phyloP scores from a whole-genome alignment of 495 filamentous ascomycete species.

The Neurospora sp. region DNA sequence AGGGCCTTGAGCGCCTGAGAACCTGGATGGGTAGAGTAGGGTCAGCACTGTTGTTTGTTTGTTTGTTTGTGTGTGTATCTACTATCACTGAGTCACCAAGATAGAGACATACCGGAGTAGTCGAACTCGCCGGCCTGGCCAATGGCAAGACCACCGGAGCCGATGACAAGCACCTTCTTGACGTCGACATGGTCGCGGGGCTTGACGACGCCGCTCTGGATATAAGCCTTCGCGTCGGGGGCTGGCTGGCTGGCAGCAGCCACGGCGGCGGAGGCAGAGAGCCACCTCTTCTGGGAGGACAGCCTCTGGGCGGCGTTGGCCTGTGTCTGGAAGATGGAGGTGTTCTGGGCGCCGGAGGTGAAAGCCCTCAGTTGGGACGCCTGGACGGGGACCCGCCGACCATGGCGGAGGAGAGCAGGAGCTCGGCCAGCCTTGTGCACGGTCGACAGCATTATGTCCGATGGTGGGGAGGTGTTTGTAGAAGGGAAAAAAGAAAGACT shows the following conservation, averaged over 20 bases:
- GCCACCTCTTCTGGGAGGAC: conserved; percentile 29
- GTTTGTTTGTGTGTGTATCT: background rate
- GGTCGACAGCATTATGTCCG: conserved; percentile 26
- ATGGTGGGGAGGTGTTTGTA: conserved; percentile 1
- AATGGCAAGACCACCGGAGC: conserved; percentile 92
- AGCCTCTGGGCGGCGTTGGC: conserved; percentile 11
- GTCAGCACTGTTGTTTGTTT: conserved; percentile 12
- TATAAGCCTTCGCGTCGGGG: conserved; percentile 78
- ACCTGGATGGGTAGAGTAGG: conserved; percentile 40
- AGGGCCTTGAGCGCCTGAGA: conserved; percentile 95
- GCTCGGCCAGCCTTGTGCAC: conserved; percentile 38
- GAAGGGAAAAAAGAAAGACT: background rate
- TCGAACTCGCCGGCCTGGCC: conserved; percentile 98
- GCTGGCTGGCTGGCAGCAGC: conserved; percentile 45
- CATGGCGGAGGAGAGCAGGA: conserved; percentile 38
- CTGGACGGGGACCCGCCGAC: conserved; percentile 32
- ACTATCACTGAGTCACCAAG: background rate
- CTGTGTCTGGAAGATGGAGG: conserved; percentile 22
- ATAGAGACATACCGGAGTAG: conserved; percentile 67
- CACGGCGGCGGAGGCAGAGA: conserved; percentile 25
- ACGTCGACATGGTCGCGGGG: conserved; percentile 73
- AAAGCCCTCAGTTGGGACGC: conserved; percentile 26
- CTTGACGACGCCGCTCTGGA: conserved; percentile 75
- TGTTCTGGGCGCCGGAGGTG: conserved; percentile 21
- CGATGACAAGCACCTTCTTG: conserved; percentile 96